Percentiles rank a stretch among this genome's conserved stretches.
phyloP scores from a whole-genome alignment of 2,329 filamentous ascomycete genomes.

The Ustulina deusta region DNA sequence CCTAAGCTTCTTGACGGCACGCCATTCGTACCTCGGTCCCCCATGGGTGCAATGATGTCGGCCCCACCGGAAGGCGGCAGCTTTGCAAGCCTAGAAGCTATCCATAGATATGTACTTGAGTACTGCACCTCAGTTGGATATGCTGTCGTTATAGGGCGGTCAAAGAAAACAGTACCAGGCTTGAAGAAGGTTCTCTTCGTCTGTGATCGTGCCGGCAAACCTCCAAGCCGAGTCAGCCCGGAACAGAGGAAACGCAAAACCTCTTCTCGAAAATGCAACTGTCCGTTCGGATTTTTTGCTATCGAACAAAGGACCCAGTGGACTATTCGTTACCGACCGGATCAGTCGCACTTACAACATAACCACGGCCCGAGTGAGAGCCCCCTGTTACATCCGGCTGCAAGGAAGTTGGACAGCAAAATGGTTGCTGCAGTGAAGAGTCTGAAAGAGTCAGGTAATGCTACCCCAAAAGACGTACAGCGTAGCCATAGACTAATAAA shows the following conservation, averaged over 20 bases:
- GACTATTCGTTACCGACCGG: constrained; percentile 73
- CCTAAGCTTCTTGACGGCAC: constrained; percentile 62
- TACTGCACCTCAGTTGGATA: constrained; percentile 76
- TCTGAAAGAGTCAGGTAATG: constrained; percentile 73
- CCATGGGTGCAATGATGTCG: constrained; percentile 71
- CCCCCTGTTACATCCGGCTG: constrained; percentile 73
- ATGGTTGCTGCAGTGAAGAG: constrained; percentile 76
- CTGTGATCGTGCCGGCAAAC: constrained; percentile 73
- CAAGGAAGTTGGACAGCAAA: constrained; percentile 73
- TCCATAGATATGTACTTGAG: constrained; percentile 72
- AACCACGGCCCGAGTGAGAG: constrained; percentile 76
- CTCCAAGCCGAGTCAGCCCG: constrained; percentile 70
- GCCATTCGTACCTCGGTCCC: constrained; percentile 65
- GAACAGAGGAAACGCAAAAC: constrained; percentile 74
- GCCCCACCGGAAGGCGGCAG: constrained; percentile 73
- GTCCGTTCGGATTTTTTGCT: constrained; percentile 76
- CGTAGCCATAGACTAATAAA: constrained; percentile 49
- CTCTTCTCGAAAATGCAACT: constrained; percentile 76
- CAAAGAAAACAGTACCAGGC: constrained; percentile 75
- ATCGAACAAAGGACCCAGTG: constrained; percentile 76
- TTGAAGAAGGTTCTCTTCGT: constrained; percentile 76
- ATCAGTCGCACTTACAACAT: constrained; percentile 68
- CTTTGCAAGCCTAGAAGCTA: constrained; percentile 72
- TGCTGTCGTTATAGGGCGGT: constrained; percentile 75
- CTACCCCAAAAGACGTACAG: constrained; percentile 27